Percentiles rank a stretch among this genome's conserved stretches.
These are phyloP conservation scores for Tolypocladium inflatum DNA, from an alignment of 2,329 filamentous ascomycete species.

Conservation along the genomic window DNA sequence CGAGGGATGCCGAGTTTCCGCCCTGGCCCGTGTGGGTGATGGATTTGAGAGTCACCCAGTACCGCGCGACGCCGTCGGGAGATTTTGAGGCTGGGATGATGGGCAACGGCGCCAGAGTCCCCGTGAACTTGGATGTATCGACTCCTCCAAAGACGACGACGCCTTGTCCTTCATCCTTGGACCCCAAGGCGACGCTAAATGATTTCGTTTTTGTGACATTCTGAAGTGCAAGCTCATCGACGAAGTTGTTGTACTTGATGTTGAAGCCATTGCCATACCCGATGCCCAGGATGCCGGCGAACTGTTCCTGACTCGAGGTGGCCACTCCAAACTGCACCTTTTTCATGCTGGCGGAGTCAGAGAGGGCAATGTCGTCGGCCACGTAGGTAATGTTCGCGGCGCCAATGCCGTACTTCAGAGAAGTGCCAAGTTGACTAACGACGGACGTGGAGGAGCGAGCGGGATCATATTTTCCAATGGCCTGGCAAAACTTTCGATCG, in stretches of 20 bases:
- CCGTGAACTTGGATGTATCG: slow-evolving; percentile 54
- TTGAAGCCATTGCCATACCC: slow-evolving; percentile 50
- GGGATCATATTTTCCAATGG: slow-evolving; percentile 34
- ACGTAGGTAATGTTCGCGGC: slow-evolving; percentile 41
- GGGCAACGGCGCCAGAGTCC: slow-evolving; percentile 48
- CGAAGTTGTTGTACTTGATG: slow-evolving; percentile 38
- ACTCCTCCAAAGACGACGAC: slow-evolving; percentile 60
- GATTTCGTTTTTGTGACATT: slow-evolving; percentile 50
- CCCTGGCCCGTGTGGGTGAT: slow-evolving; percentile 30
- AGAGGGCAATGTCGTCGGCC: slow-evolving; percentile 33
- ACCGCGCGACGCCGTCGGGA: slow-evolving; percentile 42
- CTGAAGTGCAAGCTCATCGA: slow-evolving; percentile 39
- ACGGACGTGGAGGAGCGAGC: slow-evolving; percentile 28
- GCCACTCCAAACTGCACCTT: slow-evolving; percentile 59
- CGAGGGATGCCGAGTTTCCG: slow-evolving; percentile 16
- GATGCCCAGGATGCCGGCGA: slow-evolving; percentile 61
- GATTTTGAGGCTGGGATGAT: slow-evolving; percentile 47
- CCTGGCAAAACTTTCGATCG: slow-evolving; percentile 35
- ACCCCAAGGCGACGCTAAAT: slow-evolving; percentile 57
- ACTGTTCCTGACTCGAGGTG: slow-evolving; percentile 35
- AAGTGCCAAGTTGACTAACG: slow-evolving; percentile 23
- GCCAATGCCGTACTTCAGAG: slow-evolving; percentile 41
- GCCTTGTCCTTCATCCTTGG: slow-evolving; percentile 49
- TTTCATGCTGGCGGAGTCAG: slow-evolving; percentile 26
- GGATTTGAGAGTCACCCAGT: slow-evolving; percentile 40